A percentile compares a stretch with the other conserved stretches of the same genome.
These are phyloP conservation scores for Rutstroemia sp. DNA, from an alignment of 2,329 filamentous ascomycete genomes.

Conservation along the genomic window DNA sequence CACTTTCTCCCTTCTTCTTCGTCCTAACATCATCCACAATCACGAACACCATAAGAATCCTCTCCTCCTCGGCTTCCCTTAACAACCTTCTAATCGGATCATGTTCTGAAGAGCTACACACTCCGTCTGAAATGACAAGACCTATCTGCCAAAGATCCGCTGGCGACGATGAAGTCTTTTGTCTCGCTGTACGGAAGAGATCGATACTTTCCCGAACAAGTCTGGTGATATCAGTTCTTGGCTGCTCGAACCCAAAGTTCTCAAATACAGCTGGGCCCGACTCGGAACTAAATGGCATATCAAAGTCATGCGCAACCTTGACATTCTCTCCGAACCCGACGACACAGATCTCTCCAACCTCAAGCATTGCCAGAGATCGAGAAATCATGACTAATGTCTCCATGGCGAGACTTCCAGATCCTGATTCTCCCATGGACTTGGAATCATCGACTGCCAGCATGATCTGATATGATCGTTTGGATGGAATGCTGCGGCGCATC, in stretches of 20 bases:
- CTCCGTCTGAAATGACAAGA: conserved; percentile 86
- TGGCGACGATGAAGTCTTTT: conserved; percentile 39
- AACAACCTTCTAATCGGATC: conserved; percentile 75
- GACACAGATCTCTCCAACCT: conserved; percentile 88
- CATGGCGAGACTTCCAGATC: conserved; percentile 73
- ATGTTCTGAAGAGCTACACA: conserved; percentile 77
- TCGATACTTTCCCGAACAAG: conserved; percentile 73
- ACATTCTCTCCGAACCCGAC: conserved; percentile 82
- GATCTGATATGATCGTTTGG: conserved; percentile 93
- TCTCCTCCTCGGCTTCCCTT: conserved; percentile 80
- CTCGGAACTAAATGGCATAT: conserved; percentile 71
- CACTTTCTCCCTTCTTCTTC: conserved; percentile 53
- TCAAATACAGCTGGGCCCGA: conserved; percentile 78
- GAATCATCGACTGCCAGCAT: conserved; percentile 96
- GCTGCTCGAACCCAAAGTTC: conserved; percentile 78
- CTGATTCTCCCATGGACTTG: conserved; percentile 80
- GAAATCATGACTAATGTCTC: conserved; percentile 91
- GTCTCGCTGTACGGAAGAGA: conserved; percentile 70
- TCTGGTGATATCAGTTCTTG: conserved; percentile 75
- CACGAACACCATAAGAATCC: conserved; percentile 97
- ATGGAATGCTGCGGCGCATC: conserved; percentile 89
- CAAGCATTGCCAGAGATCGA: conserved; percentile 81
- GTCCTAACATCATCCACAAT: conserved; percentile 67
- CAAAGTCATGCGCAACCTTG: conserved; percentile 79
- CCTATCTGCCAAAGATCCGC: conserved; percentile 89